Evolutionary conservation across 257 asterid species (phyloP).

Genomic region (Jaltomata sinuosa): DNA sequence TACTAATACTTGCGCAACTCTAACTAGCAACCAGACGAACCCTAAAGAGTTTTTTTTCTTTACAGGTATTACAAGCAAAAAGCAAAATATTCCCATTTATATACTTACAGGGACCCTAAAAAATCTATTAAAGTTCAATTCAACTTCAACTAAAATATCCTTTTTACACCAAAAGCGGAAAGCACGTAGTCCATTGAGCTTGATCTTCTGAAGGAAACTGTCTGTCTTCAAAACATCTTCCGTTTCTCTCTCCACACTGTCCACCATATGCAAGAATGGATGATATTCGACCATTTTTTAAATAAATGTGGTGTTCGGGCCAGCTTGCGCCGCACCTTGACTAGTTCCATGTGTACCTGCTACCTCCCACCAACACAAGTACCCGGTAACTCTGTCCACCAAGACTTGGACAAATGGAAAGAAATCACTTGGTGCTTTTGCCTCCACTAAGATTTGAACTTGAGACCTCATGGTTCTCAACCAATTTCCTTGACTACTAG

Average conservation of each 20-base stretch:
- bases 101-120: not conserved
- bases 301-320: not conserved
- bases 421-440: not conserved
- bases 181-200: not conserved
- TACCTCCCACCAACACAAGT: not conserved
- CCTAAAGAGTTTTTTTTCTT: no score
- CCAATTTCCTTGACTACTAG: not conserved
- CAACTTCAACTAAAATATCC: not conserved
- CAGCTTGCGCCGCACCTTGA: not conserved
- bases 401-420: no score
- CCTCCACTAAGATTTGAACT: not conserved
- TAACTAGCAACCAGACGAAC: not conserved
- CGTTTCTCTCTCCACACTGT: not conserved
- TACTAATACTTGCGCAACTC: not conserved
- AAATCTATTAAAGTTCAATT: not conserved
- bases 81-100: not conserved
- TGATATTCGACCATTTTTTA: not conserved
- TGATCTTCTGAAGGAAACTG: not conserved
- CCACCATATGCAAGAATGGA: not conserved
- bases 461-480: not conserved
- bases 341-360: not conserved
- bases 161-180: not conserved
- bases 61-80: not conserved
- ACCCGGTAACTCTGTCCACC: not conserved
- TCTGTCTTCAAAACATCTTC: not conserved